Evolutionary conservation across 2,329 filamentous ascomycete genomes (phyloP).

Genomic region (Exophiala spinifera): DNA sequence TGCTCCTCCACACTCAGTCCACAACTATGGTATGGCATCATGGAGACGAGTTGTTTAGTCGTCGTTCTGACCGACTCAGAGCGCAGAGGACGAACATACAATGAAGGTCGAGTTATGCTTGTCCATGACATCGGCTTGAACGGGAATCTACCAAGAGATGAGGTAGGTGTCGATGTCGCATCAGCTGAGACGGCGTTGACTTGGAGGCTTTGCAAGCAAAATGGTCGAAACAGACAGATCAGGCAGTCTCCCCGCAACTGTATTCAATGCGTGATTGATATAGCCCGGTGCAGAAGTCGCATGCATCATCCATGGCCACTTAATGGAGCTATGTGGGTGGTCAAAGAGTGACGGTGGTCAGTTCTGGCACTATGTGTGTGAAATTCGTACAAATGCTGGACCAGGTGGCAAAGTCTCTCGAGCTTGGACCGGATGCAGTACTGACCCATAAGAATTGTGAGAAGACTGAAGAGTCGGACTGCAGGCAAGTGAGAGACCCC

Average conservation of each 20-base stretch:
- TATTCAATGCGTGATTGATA: slow-evolving; percentile 6
- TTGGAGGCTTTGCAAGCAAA: slow-evolving; percentile 4
- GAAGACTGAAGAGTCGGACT: slow-evolving; percentile 9
- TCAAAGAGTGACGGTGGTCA: not conserved
- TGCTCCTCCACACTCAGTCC: too few species aligned
- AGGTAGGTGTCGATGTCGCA: slow-evolving; percentile 18
- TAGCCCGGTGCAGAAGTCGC: slow-evolving; percentile 3
- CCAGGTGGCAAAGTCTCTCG: not conserved
- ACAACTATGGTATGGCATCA: too few species aligned
- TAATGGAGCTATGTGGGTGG: slow-evolving; percentile 3
- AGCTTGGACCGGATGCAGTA: not conserved
- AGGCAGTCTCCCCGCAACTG: slow-evolving; percentile 4
- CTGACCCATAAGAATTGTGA: slow-evolving; percentile 5
- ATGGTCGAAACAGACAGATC: slow-evolving; percentile 8
- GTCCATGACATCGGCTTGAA: too few species aligned
- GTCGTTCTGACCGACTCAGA: too few species aligned
- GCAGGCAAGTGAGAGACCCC: not conserved
- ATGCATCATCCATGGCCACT: slow-evolving; percentile 2
- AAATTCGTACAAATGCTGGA: slow-evolving; percentile 7
- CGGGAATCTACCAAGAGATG: not conserved
- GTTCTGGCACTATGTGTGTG: not conserved
- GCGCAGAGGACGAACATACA: too few species aligned
- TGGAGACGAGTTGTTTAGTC: too few species aligned
- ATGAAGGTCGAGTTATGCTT: too few species aligned
- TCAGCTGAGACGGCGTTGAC: slow-evolving; percentile 15